Evolutionary conservation across 1,284 basidiomycete genomes (phyloP).

Genomic region (Wallemia mellicola): DNA sequence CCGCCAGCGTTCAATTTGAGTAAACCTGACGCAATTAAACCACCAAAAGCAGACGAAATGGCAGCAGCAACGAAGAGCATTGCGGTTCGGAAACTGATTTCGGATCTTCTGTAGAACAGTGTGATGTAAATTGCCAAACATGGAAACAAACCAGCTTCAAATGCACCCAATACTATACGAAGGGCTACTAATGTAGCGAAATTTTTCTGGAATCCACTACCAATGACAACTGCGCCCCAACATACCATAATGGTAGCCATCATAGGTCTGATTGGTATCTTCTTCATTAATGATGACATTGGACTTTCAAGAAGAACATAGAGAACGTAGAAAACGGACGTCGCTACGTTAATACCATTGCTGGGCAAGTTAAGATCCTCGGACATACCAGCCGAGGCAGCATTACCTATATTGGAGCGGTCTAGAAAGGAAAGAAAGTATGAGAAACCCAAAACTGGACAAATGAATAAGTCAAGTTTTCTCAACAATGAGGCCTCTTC

Average conservation of each 20-base stretch:
- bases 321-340: conserved; percentile 2
- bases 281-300: neutral
- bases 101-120: conserved; percentile 1
- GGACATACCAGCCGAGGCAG: neutral
- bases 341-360: conserved; percentile 2
- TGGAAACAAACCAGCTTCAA: conserved; percentile 3
- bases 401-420: conserved; percentile 2
- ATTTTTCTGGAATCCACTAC: neutral
- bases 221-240: conserved; percentile 2
- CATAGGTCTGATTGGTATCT: neutral
- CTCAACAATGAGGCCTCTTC: neutral
- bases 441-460: neutral
- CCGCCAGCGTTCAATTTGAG: neutral
- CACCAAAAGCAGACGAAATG: conserved; percentile 1
- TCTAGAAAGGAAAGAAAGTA: conserved; percentile 1
- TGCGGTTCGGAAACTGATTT: neutral
- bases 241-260: conserved; percentile 2
- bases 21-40: neutral
- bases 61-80: conserved; percentile 4
- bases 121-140: conserved; percentile 3
- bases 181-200: conserved; percentile 1
- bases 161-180: conserved; percentile 2
- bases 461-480: conserved; percentile 2
- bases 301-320: conserved; percentile 2
- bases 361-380: conserved; percentile 1